phyloP scores from a whole-genome alignment of 495 filamentous ascomycete genomes.

The Xylaria curta region DNA sequence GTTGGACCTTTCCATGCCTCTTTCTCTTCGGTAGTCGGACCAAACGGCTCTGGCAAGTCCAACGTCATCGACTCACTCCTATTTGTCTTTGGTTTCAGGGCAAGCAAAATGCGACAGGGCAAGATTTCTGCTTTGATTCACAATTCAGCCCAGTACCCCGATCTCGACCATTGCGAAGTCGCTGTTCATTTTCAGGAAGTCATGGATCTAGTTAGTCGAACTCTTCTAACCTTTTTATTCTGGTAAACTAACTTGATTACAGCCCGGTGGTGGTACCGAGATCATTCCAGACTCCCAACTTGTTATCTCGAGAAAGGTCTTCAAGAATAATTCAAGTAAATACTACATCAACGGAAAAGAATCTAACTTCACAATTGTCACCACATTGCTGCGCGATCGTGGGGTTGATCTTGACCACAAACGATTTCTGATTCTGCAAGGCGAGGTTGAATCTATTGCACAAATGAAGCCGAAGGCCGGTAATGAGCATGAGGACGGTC shows the following conservation, averaged over 20 bases:
- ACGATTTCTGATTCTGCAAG: constrained; percentile 95
- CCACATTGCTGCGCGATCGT: constrained; percentile 81
- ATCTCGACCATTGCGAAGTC: constrained; percentile 90
- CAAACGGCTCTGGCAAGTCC: constrained; percentile 97
- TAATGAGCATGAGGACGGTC: constrained; percentile 92
- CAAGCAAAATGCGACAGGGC: constrained; percentile 98
- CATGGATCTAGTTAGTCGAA: constrained; percentile 67
- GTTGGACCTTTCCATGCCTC: constrained; percentile 97
- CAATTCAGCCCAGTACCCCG: constrained; percentile 85
- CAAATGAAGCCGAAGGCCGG: constrained; percentile 98
- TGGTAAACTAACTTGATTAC: constrained; percentile 31
- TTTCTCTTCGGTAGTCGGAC: constrained; percentile 98
- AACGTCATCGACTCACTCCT: constrained; percentile 98
- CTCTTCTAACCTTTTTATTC: background rate
- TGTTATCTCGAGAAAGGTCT: constrained; percentile 88
- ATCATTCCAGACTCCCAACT: constrained; percentile 82
- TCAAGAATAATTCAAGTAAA: constrained; percentile 97
- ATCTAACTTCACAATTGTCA: constrained; percentile 91
- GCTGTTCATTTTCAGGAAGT: constrained; percentile 96
- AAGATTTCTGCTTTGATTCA: constrained; percentile 98
- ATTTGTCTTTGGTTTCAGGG: constrained; percentile 97
- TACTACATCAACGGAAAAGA: constrained; percentile 92
- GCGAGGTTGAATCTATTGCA: constrained; percentile 97
- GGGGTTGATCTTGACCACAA: constrained; percentile 98
- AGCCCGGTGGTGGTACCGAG: constrained; percentile 72